phyloP scores from a whole-genome alignment of 768 basidiomycete genomes.

The Infundibulicybe gibba region DNA sequence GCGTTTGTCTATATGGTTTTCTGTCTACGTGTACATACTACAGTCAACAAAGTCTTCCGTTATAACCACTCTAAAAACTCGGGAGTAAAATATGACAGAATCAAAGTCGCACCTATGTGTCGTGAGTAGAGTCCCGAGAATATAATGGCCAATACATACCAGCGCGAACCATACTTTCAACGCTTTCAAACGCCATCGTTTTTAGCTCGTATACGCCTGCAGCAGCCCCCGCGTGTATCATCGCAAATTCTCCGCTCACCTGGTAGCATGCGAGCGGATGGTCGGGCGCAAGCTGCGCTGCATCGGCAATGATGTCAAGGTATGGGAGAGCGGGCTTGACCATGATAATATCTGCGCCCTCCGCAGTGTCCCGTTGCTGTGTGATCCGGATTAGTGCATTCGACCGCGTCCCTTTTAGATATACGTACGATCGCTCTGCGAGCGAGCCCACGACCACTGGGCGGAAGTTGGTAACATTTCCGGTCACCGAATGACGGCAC shows the following conservation, averaged over 20 bases:
- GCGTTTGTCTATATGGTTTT: no score
- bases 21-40: no score
- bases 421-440: constrained; percentile 83
- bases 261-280: constrained; percentile 97
- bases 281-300: constrained; percentile 73
- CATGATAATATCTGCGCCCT: constrained; percentile 99
- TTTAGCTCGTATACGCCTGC: constrained; percentile 93
- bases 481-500: constrained; percentile 93
- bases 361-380: constrained; percentile 81
- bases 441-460: constrained; percentile 83
- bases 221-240: constrained; percentile 91
- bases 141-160: constrained; percentile 36
- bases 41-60: no score
- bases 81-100: constrained; percentile 95
- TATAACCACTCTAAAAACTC: constrained; percentile 88
- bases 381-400: background rate
- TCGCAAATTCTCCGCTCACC: constrained; percentile 96
- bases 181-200: constrained; percentile 92
- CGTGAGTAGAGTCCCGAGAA: background rate
- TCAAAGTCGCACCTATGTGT: constrained; percentile 73
- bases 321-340: constrained; percentile 96
- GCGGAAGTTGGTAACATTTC: constrained; percentile 98
- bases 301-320: constrained; percentile 93
- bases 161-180: constrained; percentile 89
- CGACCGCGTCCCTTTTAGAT: background rate